phyloP scores from a whole-genome alignment of 495 filamentous ascomycete genomes.

The Cenococcum geophilum region DNA sequence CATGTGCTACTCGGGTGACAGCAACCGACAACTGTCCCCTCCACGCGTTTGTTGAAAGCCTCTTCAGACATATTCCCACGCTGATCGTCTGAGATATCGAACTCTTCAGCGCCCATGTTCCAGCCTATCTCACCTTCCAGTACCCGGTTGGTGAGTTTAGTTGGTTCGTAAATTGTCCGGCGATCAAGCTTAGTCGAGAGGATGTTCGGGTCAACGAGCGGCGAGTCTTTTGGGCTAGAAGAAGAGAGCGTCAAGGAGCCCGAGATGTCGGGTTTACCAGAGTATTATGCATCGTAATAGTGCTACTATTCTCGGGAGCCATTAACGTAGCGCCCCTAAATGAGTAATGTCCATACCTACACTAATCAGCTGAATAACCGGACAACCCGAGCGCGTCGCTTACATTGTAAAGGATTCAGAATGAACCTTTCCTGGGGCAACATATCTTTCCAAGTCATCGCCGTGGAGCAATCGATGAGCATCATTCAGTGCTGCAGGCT shows the following conservation, averaged over 20 bases:
- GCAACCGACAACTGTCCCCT: background rate
- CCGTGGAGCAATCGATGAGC: background rate
- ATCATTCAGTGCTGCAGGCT: background rate
- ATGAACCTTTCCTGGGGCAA: background rate
- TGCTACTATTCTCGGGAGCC: background rate
- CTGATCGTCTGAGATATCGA: background rate
- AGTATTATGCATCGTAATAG: background rate
- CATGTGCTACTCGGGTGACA: constrained; percentile 41
- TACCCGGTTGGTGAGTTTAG: background rate
- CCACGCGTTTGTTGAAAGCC: background rate
- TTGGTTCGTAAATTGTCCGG: background rate
- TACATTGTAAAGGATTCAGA: background rate
- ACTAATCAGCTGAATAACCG: background rate
- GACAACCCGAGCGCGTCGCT: too few relatives aligned
- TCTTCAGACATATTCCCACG: background rate
- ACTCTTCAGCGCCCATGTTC: background rate
- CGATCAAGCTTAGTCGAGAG: background rate
- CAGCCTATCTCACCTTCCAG: background rate
- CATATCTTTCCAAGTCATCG: background rate
- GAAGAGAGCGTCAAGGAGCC: background rate
- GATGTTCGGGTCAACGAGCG: background rate
- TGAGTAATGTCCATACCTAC: background rate
- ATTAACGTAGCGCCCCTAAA: background rate
- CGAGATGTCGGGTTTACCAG: background rate
- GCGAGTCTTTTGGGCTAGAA: background rate